Evolutionary conservation across 495 filamentous ascomycete species (phyloP), one percentile per base, ranked within the genome.

Genomic region (Aspergillus panamensis): DNA sequence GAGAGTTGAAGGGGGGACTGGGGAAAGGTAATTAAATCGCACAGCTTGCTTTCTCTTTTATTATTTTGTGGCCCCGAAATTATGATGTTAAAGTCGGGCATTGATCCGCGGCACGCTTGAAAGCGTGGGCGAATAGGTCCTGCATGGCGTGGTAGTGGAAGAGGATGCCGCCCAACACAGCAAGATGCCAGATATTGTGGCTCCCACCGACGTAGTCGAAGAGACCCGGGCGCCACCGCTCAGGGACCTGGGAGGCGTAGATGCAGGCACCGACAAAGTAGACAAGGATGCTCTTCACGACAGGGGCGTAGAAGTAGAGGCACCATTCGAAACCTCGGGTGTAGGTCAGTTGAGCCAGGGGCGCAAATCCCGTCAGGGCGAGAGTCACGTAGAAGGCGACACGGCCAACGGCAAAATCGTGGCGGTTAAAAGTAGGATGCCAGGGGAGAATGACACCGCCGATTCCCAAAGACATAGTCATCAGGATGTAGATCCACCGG

Each of bases 81-180:
- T 31, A 58, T 29, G 56, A 29, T 14, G 56, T 44, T 1, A 76
- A 44, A 48, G 70, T 72, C 8, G 80, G 79, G 58, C 84, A 86
- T 61, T 81, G 77, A 30, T 75, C 76, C 57, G 74, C 59, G 31
- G 88, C 91, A 47, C 91, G 78, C 57, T 74, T 67, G 73, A 96
- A 96, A n/a, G 94, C 94, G 42, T 79, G 77, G 0, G 87, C 76
- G 63, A 99, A 99, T 65, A 99, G 91, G 47, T 91, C 84, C 66
- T 96, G 90, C 94, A 99, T 97, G 21, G 94, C 94, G 21, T 80
- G 77, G 69, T 97, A 99, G 74, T 99, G 94, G 69, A 93, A 97
- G 6, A 97, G 71, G 48, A 99, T 99, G n/a, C 94, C 94, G 17
- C 92, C 89, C 25, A 99, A 73, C 21, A 99, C 94, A 19, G 95